Evolutionary conservation across 129 eudicot species (phyloP), one percentile per base, ranked within the genome.

Genomic region (Dittrichia graveolens): DNA sequence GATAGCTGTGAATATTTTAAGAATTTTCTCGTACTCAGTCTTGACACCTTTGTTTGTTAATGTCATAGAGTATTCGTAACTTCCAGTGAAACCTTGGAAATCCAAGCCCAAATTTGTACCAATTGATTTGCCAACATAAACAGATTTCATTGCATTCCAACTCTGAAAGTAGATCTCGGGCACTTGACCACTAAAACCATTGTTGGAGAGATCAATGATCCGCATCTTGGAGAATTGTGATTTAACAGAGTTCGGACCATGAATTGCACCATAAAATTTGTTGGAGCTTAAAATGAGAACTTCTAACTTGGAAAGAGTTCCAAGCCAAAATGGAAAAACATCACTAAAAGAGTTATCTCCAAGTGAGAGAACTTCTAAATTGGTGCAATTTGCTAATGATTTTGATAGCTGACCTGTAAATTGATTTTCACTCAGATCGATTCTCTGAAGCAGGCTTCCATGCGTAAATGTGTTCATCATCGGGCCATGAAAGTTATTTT

Each of bases 171-270:
- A 18, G 2, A 7, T 34, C 0, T n/a, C 2, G 1, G 81, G 74
- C 44, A 69, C 10, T 3, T 42, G n/a, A 3, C 85, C 81, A 9
- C 19, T 60, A 45, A 81, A 81, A 10, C 2, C 6, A 31, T 81
- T 81, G 42, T 19, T 47, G 7, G 85, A 75, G 6, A 81, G 61
- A 42, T 75, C 85, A 8, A 81, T 52, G 66, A 81, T 81, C 10
- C 72, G 56, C 46, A 80, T 34, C 42, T 42, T 44, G 13, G 56
- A 65, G 18, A 80, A 74, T 4, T 12, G 8, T 0, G 35, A 2
- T 8, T 24, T 12, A 10, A 19, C 1, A 19, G 12, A 5, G 11
- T 35, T 10, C 3, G 8, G 49, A 53, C 65, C 75, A 24, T 39
- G 52, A 38, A 70, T 46, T 53, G 75, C 5, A 53, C 63, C 75